A percentile compares a stretch with the other conserved stretches of the same genome.
phyloP scores from a whole-genome alignment of 192 early-diverging fungal genomes.

The Umbelopsis vinacea region DNA sequence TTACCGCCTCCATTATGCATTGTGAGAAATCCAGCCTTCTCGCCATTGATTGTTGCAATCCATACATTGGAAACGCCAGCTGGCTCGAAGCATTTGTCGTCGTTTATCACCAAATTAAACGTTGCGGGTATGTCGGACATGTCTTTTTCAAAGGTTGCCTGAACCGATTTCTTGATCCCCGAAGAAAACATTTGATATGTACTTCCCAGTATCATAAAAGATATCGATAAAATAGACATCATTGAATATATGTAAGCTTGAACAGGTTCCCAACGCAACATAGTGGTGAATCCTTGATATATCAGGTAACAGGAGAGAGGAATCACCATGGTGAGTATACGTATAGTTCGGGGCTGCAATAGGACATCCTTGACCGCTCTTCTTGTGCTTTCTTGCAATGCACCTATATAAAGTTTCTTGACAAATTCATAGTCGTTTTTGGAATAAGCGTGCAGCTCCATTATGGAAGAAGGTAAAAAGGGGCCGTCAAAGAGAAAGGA shows the following conservation, averaged over 20 bases:
- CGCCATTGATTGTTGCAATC: conserved; percentile 14
- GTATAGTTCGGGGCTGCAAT: conserved; percentile 6
- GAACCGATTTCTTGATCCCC: background rate
- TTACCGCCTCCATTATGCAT: background rate
- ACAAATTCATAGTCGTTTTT: conserved; percentile 4
- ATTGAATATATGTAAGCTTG: background rate
- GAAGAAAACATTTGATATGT: conserved; percentile 1
- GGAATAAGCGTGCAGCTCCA: conserved; percentile 7
- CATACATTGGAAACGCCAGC: background rate
- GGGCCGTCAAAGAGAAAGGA: background rate
- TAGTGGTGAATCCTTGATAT: background rate
- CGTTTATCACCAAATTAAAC: background rate
- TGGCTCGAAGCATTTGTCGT: background rate
- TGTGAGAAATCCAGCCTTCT: conserved; percentile 2
- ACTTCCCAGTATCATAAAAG: background rate
- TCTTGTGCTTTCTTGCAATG: background rate
- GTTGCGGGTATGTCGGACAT: background rate
- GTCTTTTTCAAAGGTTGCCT: background rate
- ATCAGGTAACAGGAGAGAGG: background rate
- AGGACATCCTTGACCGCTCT: background rate
- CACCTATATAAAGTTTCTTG: background rate
- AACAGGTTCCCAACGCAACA: background rate
- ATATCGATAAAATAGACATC: background rate
- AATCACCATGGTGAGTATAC: background rate
- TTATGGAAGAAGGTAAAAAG: background rate